Evolutionary conservation across 495 filamentous ascomycete genomes (phyloP).

Genomic region (Penicillium ochrochloron): DNA sequence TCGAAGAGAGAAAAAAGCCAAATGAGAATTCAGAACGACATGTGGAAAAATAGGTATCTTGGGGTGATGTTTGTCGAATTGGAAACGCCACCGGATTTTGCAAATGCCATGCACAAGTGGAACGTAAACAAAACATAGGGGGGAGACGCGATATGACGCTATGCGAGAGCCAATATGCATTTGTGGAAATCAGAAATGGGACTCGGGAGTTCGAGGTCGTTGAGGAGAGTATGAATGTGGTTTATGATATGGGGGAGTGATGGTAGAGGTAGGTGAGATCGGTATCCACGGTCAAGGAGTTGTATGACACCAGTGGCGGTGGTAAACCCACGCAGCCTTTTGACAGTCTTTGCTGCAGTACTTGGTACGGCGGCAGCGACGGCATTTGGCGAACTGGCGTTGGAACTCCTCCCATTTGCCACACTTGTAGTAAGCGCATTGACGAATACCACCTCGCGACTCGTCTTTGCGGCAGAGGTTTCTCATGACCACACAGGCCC

Average conservation of each 20-base stretch:
- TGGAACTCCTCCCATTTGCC: slow-evolving; percentile 97
- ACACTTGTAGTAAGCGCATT: slow-evolving; percentile 97
- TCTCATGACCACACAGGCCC: slow-evolving; percentile 98
- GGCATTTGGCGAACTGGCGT: slow-evolving; percentile 96
- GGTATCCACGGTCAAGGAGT: slow-evolving; percentile 55
- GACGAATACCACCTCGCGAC: slow-evolving; percentile 86
- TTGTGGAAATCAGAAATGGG: slow-evolving; percentile 40
- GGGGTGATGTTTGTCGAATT: slow-evolving; percentile 32
- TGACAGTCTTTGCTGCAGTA: slow-evolving; percentile 99
- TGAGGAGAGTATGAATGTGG: slow-evolving; percentile 13
- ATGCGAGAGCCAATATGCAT: slow-evolving; percentile 52
- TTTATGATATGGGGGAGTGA: not conserved
- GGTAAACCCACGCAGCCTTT: slow-evolving; percentile 97
- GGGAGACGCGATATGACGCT: slow-evolving; percentile 44
- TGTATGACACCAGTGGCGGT: slow-evolving; percentile 93
- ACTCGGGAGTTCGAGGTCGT: slow-evolving; percentile 28
- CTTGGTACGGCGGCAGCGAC: slow-evolving; percentile 93
- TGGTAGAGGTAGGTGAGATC: slow-evolving; percentile 11
- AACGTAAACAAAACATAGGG: slow-evolving; percentile 34
- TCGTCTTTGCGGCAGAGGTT: slow-evolving; percentile 99
- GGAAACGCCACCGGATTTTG: slow-evolving; percentile 49
- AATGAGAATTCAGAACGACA: slow-evolving; percentile 33
- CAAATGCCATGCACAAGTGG: slow-evolving; percentile 51
- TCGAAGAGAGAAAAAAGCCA: slow-evolving; percentile 23
- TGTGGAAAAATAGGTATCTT: slow-evolving; percentile 52